Evolutionary conservation across 192 early-diverging fungal genomes (phyloP).

Genomic region (Diversispora eburnea): DNA sequence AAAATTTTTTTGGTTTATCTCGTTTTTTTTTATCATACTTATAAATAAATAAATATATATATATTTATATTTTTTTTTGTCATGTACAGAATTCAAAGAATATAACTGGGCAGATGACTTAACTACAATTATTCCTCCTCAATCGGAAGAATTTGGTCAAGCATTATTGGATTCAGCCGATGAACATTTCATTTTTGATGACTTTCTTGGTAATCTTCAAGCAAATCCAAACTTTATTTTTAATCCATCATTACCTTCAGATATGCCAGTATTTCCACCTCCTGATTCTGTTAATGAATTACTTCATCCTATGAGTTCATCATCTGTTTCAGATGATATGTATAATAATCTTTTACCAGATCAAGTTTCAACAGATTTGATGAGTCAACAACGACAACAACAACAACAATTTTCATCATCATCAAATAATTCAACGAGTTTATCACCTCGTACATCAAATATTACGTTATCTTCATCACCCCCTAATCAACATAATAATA

Average conservation of each 20-base stretch:
- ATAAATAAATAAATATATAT: neutral
- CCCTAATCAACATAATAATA: neutral
- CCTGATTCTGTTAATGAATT: neutral
- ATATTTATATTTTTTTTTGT: neutral
- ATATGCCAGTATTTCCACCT: slow-evolving; percentile 16
- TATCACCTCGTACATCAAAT: slow-evolving; percentile 24
- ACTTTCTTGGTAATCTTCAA: slow-evolving; percentile 17
- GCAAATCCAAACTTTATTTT: slow-evolving; percentile 23
- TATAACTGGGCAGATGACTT: slow-evolving; percentile 3
- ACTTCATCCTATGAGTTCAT: neutral
- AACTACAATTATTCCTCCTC: neutral
- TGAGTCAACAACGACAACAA: neutral
- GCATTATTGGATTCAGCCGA: slow-evolving; percentile 8
- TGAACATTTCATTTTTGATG: neutral
- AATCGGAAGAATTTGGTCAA: neutral
- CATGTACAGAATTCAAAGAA: neutral
- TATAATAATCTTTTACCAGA: neutral
- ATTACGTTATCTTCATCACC: slow-evolving; percentile 7
- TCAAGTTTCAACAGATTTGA: neutral
- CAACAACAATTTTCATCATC: neutral
- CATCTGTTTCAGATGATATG: neutral
- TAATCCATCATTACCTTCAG: neutral
- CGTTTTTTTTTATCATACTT: no score
- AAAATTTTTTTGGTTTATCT: no score
- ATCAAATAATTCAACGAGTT: slow-evolving; percentile 6